phyloP scores from a whole-genome alignment of 192 early-diverging fungal genomes.

The Coemansia sp. region DNA sequence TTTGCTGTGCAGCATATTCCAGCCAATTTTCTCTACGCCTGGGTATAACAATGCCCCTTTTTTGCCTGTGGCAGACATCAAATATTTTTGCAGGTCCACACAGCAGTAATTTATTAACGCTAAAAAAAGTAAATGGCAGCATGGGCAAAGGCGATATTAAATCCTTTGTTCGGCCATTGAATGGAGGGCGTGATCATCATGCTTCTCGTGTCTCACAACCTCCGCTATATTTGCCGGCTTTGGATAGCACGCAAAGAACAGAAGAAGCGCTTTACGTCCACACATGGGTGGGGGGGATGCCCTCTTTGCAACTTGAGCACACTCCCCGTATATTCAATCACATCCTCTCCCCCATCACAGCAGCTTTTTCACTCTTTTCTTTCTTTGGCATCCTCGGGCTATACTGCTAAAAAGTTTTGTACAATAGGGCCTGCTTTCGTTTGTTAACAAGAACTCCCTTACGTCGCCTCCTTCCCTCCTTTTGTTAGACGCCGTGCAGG shows the following conservation, averaged over 20 bases:
- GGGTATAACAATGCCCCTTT: no score
- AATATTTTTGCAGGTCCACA: neutral
- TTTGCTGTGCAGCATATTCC: no score
- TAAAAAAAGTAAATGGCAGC: constrained; percentile 6
- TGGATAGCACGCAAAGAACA: constrained; percentile 2
- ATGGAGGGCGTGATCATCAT: constrained; percentile 7
- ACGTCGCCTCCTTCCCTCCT: neutral
- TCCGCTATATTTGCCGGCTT: neutral
- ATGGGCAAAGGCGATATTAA: constrained; percentile 4
- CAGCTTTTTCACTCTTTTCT: neutral
- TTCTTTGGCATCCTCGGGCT: constrained; percentile 7
- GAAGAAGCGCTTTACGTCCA: neutral
- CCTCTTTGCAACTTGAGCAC: neutral
- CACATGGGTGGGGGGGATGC: neutral
- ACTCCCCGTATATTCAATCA: neutral
- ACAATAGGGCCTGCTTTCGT: constrained; percentile 1
- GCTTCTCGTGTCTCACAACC: constrained; percentile 5
- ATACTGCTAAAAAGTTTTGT: constrained; percentile 7
- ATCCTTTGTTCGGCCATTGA: constrained; percentile 3
- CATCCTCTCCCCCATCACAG: neutral
- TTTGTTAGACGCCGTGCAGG: neutral
- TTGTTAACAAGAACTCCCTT: neutral
- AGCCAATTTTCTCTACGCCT: no score
- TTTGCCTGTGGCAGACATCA: no score
- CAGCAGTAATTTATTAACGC: neutral